These are phyloP conservation scores for Cutaneotrichosporon dermatis DNA, from an alignment of 1,284 basidiomycete species.

Conservation along the genomic window DNA sequence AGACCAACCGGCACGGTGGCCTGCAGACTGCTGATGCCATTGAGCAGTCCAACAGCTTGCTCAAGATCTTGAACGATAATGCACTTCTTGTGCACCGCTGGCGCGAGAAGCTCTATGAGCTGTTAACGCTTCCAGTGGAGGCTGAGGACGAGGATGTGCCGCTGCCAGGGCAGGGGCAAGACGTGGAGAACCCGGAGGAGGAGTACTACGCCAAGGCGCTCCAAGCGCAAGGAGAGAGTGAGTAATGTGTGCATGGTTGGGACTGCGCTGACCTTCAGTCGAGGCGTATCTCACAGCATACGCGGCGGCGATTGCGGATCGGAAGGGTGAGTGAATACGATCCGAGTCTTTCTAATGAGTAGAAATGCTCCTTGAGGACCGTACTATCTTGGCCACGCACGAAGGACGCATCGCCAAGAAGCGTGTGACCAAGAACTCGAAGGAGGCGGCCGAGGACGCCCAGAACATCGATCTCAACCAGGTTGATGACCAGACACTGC, in stretches of 20 bases:
- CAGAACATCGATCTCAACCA: slow-evolving; percentile 19
- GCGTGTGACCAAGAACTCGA: slow-evolving; percentile 31
- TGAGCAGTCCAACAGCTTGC: slow-evolving; percentile 29
- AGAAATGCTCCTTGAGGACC: slow-evolving; percentile 44
- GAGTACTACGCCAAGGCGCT: slow-evolving; percentile 45
- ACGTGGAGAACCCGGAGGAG: slow-evolving; percentile 38
- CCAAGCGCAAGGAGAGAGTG: slow-evolving; percentile 44
- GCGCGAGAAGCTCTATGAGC: slow-evolving; percentile 37
- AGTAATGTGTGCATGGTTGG: background rate
- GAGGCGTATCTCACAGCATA: slow-evolving; percentile 45
- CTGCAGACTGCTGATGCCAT: slow-evolving; percentile 24
- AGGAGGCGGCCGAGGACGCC: slow-evolving; percentile 23
- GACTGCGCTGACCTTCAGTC: slow-evolving; percentile 21
- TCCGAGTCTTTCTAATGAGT: too few relatives aligned
- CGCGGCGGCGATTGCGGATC: slow-evolving; percentile 41
- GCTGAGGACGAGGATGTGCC: slow-evolving; percentile 20
- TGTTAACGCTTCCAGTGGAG: slow-evolving; percentile 36
- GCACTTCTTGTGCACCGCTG: slow-evolving; percentile 41
- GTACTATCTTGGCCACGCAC: slow-evolving; percentile 31
- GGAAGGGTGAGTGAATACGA: slow-evolving; percentile 28
- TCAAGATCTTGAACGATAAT: slow-evolving; percentile 43
- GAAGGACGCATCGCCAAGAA: slow-evolving; percentile 33
- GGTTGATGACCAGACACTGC: slow-evolving; percentile 26
- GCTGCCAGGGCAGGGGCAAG: slow-evolving; percentile 20
- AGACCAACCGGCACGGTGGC: slow-evolving; percentile 23